These are phyloP conservation scores for Exophiala lecanii-corni DNA, from an alignment of 2,329 filamentous ascomycete genomes.

Conservation along the genomic window DNA sequence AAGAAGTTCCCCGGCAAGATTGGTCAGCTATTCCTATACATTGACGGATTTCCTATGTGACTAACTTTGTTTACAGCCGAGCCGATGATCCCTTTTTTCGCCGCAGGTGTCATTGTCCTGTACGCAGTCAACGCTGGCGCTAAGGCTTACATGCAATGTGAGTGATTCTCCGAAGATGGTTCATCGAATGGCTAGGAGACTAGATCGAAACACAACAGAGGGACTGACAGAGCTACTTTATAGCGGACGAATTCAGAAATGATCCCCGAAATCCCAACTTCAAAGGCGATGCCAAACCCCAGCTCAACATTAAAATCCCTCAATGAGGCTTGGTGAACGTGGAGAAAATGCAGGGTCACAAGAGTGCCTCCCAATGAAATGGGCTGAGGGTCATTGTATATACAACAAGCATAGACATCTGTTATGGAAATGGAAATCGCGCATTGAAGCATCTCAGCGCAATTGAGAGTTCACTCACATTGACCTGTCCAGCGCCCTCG, in stretches of 20 bases:
- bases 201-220: neutral
- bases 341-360: neutral
- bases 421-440: constrained; percentile 8
- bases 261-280: constrained; percentile 73
- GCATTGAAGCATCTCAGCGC: too few species aligned
- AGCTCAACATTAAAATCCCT: constrained; percentile 7
- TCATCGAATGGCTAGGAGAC: neutral
- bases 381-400: constrained; percentile 15
- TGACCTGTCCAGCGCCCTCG: too few species aligned
- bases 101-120: constrained; percentile 82
- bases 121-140: constrained; percentile 88
- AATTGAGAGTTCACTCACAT: too few species aligned
- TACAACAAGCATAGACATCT: constrained; percentile 19
- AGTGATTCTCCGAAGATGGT: constrained; percentile 40
- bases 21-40: constrained; percentile 53
- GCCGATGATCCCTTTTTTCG: constrained; percentile 91
- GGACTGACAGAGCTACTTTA: too few species aligned
- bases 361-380: constrained; percentile 3
- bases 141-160: constrained; percentile 73
- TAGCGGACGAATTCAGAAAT: constrained; percentile 94
- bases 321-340: neutral
- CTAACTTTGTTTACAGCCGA: constrained; percentile 55
- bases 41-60: too few species aligned
- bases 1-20: constrained; percentile 80
- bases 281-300: constrained; percentile 26